Base-by-base conservation (phyloP, 2,329 filamentous ascomycete species). In the Aspergillus fischeri region DNA sequence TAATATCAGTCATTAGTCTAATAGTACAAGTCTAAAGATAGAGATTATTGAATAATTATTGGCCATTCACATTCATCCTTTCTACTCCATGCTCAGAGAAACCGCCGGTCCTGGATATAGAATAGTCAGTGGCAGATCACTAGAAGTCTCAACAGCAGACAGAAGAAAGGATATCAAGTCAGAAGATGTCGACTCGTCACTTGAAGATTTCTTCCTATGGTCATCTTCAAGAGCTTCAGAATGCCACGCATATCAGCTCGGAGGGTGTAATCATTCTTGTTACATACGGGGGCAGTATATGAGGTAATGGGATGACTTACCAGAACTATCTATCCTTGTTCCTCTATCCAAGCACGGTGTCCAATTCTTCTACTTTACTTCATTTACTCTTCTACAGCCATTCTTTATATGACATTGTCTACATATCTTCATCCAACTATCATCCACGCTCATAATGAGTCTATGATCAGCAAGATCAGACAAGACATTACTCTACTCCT, bases 161-260 rank as follows among this genome's bases (percentile, higher is more conserved):
- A 24, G 24, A 38, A 24, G 4, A 28, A 52, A 35, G 45, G 7
- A 41, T 48, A 52, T 25, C 29, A 47, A 38, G 54, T 62, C 58
- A 58, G 60, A 52, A 51, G 60, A 62, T 60, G 60, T 62, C 58
- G 60, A 58, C 60, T 58, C 60, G 38, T 48, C 42, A 42, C 53
- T 53, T 58, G 57, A 54, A 62, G 58, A 60, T 27, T 52, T 55
- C 58, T 62, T 60, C 60, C 55, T 56, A 50, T 55, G 27, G 52
- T 52, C 58, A 59, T 62, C 58, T 60, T 58, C 51, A 62, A 58
- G 60, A 38, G 60, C 60, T 55, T 58, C 60, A 60, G 48, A 10
- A 59, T 54, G 60, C 58, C 51, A 52, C 51, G 53, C 53, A 56
- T 53, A 47, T 62, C 60, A 56, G 60, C 60, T 52, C 32, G 49